Evolutionary conservation across 2,329 filamentous ascomycete species (phyloP), one percentile per base, ranked within the genome.

Genomic region (Dothiorella sarmentorum): DNA sequence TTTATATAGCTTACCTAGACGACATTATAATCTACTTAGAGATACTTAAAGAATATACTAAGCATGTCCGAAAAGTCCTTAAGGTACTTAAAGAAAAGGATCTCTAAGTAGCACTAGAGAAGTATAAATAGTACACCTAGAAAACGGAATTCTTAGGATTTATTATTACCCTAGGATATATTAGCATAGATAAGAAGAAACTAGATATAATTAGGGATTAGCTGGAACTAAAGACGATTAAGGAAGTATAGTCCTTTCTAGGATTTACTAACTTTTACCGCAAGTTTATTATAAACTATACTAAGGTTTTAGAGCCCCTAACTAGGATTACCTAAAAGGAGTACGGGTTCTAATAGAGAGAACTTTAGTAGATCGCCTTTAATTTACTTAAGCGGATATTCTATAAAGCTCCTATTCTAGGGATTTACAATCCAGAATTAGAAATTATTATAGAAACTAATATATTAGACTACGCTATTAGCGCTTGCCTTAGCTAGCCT

Each of bases 201-300:
- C 44, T 24, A 31, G 33, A 49, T 15, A 2, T 55, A 52, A 61
- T 35, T 60, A 60, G 20, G 24, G 29, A 43, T 43, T 44, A 27
- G 49, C 10, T 26, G 31, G 24, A 17, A 24, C 55, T 22, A 13
- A 55, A 17, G 35, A 60, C 11, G 2, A 15, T 61, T 9, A 60
- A 57, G 31, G 35, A 52, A 13, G 29, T 61, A 15, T 47, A 62
- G 37, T 59, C 15, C 13, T 61, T 62, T 17, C 13, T 59, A 26
- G 29, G 51, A 59, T 61, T 62, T 51, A 33, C 52, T 44, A 62
- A 61, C 44, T 61, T 61, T 37, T 59, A 62, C 22, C 18, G 18
- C 40, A 38, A 59, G 22, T 45, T 45, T 29, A 29, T 45, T 7
- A 17, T 3, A 5, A 6, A 27, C 24, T 31, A 47, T 11, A 4